These are phyloP conservation scores for Neocatenulostroma microsporum DNA, from an alignment of 2,329 filamentous ascomycete genomes.

Conservation along the genomic window DNA sequence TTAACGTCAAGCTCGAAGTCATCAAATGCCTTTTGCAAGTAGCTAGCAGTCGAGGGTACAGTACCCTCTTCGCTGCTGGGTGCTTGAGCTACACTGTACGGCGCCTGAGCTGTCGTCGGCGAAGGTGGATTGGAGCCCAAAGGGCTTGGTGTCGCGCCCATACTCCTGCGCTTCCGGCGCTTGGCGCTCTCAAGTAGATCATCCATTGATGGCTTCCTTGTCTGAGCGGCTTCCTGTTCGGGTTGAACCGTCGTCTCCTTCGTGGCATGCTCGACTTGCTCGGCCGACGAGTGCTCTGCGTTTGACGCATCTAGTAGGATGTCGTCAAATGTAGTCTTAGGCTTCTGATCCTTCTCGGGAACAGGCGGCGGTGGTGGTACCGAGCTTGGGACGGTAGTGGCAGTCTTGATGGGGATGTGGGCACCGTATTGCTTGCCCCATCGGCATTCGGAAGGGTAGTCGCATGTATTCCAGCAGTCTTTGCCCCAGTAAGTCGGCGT, in stretches of 20 bases:
- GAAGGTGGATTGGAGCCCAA: conserved; percentile 21
- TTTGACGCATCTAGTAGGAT: conserved; percentile 18
- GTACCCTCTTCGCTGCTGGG: not conserved
- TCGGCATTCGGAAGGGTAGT: conserved; percentile 42
- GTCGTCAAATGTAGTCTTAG: conserved; percentile 22
- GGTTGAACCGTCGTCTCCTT: no score
- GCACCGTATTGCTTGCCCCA: conserved; percentile 31
- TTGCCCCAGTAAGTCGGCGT: conserved; percentile 11
- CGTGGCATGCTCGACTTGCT: conserved; percentile 14
- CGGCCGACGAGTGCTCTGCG: conserved; percentile 2
- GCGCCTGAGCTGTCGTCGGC: not conserved
- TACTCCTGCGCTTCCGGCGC: conserved; percentile 21
- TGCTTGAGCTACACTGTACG: not conserved
- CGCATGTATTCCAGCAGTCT: conserved; percentile 39
- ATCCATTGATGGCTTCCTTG: conserved; percentile 20
- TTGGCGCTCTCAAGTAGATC: conserved; percentile 23
- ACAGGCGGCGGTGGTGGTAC: conserved; percentile 2
- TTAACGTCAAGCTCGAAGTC: conserved; percentile 21
- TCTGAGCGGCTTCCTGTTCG: no score
- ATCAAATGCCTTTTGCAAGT: conserved; percentile 18
- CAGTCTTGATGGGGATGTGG: conserved; percentile 11
- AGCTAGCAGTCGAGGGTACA: not conserved
- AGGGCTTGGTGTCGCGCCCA: conserved; percentile 17
- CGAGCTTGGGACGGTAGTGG: conserved; percentile 3
- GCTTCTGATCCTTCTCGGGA: conserved; percentile 8